These are phyloP conservation scores for Xenoacremonium recifei DNA, from an alignment of 2,329 filamentous ascomycete genomes.

Conservation along the genomic window DNA sequence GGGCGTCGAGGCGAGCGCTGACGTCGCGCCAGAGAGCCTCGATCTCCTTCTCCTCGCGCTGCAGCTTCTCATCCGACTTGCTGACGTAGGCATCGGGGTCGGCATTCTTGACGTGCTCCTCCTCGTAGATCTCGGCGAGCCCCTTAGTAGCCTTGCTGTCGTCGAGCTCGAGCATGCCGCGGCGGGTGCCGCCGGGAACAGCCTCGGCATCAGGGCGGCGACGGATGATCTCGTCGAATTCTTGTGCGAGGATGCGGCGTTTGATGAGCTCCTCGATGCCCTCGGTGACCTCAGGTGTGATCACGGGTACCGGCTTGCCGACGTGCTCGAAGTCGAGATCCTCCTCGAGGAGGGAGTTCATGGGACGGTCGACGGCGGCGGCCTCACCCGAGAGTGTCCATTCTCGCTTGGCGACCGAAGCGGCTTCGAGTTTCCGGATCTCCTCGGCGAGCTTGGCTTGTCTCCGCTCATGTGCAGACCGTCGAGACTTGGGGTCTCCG, in stretches of 20 bases:
- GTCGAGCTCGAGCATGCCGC: constrained; percentile 77
- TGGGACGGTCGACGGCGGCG: constrained; percentile 72
- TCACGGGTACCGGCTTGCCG: constrained; percentile 91
- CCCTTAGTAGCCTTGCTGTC: constrained; percentile 85
- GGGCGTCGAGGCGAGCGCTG: constrained; percentile 76
- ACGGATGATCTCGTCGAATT: constrained; percentile 89
- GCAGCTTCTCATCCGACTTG: constrained; percentile 76
- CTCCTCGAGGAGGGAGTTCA: constrained; percentile 91
- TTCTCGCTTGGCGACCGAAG: constrained; percentile 82
- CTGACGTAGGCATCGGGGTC: constrained; percentile 80
- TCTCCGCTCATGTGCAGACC: constrained; percentile 81
- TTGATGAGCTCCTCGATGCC: constrained; percentile 94
- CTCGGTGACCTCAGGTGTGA: constrained; percentile 87
- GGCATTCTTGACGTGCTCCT: constrained; percentile 76
- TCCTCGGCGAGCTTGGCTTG: constrained; percentile 85
- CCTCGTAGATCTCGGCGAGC: constrained; percentile 90
- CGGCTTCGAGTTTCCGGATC: constrained; percentile 87
- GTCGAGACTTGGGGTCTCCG: constrained; percentile 68
- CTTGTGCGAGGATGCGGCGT: constrained; percentile 80
- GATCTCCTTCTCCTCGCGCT: constrained; percentile 80
- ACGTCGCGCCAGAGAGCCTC: constrained; percentile 80
- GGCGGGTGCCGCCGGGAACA: constrained; percentile 58
- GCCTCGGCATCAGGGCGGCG: constrained; percentile 74
- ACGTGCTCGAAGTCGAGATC: constrained; percentile 94
- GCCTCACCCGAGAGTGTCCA: constrained; percentile 93